Percentiles rank a stretch among this genome's conserved stretches.
Conservation (phyloP, 352 stramenopile species). For the Pythium plurisporium region DNA sequence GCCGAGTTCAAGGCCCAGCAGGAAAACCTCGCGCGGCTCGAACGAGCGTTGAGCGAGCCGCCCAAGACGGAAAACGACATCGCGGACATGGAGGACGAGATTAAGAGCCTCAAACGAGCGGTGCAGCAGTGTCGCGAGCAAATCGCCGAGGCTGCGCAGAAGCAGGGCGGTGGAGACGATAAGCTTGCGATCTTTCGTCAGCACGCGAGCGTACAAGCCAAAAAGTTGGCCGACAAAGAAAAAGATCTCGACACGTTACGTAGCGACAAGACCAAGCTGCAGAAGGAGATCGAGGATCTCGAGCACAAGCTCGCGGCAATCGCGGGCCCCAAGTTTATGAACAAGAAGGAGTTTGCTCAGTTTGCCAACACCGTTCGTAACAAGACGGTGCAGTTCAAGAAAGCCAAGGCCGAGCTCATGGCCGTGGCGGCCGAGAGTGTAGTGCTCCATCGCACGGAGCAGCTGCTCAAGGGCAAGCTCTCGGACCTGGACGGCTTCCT, state of each 20-base stretch:
- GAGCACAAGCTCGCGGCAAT: slow-evolving; percentile 62
- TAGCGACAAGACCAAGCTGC: slow-evolving; percentile 49
- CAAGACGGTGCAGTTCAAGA: slow-evolving; percentile 91
- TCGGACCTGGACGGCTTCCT: slow-evolving; percentile 85
- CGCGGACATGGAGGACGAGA: slow-evolving; percentile 82
- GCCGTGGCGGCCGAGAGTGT: slow-evolving; percentile 85
- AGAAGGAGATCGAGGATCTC: slow-evolving; percentile 68
- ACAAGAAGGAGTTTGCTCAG: slow-evolving; percentile 87
- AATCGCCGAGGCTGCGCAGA: slow-evolving; percentile 66
- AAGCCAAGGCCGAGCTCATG: slow-evolving; percentile 83
- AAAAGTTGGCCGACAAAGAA: slow-evolving; percentile 88
- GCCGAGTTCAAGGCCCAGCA: slow-evolving; percentile 71
- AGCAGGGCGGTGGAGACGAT: slow-evolving; percentile 68
- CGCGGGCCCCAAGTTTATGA: slow-evolving; percentile 74
- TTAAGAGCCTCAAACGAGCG: slow-evolving; percentile 48
- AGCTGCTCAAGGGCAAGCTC: slow-evolving; percentile 85
- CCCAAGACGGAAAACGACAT: slow-evolving; percentile 86
- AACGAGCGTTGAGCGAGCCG: slow-evolving; percentile 63
- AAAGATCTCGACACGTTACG: slow-evolving; percentile 76
- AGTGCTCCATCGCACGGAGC: slow-evolving; percentile 89
- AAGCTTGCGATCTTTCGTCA: slow-evolving; percentile 91
- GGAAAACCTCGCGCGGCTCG: slow-evolving; percentile 71
- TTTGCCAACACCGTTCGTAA: slow-evolving; percentile 87
- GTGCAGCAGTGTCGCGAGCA: slow-evolving; percentile 67
- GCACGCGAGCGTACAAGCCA: slow-evolving; percentile 81